phyloP scores from a whole-genome alignment of 495 filamentous ascomycete species.

The Lineolata rhizophorae region DNA sequence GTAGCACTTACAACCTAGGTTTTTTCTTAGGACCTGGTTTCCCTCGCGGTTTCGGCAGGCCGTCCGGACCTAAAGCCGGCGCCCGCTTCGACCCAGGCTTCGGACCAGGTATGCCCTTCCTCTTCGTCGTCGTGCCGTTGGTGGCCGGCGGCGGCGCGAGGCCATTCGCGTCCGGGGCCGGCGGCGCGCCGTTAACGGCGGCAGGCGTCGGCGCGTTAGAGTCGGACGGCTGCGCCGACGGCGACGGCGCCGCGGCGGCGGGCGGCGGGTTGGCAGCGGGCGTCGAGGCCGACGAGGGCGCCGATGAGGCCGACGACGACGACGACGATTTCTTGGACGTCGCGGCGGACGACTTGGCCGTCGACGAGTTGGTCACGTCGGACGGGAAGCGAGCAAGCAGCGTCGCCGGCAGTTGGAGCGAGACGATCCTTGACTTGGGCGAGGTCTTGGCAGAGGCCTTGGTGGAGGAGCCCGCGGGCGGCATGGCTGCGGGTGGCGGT shows the following conservation, averaged over 20 bases:
- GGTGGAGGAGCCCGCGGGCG: too few species aligned
- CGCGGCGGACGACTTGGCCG: background rate
- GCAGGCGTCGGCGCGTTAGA: constrained; percentile 27
- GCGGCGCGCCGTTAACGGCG: constrained; percentile 27
- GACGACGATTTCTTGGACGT: background rate
- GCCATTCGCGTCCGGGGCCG: constrained; percentile 25
- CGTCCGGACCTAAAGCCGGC: constrained; percentile 30
- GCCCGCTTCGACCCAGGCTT: constrained; percentile 36
- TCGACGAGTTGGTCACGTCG: background rate
- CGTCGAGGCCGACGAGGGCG: constrained; percentile 19
- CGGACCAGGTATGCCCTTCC: constrained; percentile 33
- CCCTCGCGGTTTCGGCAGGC: constrained; percentile 41
- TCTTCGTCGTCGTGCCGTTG: constrained; percentile 33
- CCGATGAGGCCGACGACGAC: too few species aligned
- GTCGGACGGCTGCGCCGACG: constrained; percentile 30
- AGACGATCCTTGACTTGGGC: background rate
- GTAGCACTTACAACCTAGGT: constrained; percentile 63
- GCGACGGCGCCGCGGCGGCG: constrained; percentile 28
- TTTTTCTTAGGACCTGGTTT: constrained; percentile 95
- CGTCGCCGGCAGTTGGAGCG: background rate
- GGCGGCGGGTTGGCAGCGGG: constrained; percentile 26
- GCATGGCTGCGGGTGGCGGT: too few species aligned
- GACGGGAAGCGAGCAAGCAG: background rate
- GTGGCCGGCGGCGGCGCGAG: constrained; percentile 27
- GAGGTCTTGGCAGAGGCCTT: background rate